Percentiles rank a stretch among this genome's conserved stretches.
Conservation (phyloP, 2,329 filamentous ascomycete genomes). For the Alternaria panax region DNA sequence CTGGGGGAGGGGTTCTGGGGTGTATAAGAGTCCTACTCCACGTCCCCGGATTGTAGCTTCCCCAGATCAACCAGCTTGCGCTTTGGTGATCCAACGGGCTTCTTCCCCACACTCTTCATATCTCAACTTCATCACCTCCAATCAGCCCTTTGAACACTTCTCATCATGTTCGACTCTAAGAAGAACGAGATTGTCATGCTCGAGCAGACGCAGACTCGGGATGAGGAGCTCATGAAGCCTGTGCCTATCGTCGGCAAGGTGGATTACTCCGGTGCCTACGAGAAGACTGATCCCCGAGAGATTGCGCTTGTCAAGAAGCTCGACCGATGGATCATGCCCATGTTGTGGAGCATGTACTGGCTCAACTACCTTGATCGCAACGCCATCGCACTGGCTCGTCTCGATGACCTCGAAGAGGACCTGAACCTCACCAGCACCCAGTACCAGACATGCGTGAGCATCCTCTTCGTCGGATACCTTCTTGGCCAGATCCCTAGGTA, state of each 20-base stretch:
- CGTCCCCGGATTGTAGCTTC: conserved; percentile 30
- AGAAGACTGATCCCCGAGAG: conserved; percentile 46
- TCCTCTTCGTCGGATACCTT: conserved; percentile 46
- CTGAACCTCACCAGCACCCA: conserved; percentile 48
- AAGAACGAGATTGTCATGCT: conserved; percentile 39
- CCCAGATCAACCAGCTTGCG: conserved; percentile 35
- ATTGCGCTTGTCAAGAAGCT: conserved; percentile 46
- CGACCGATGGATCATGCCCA: conserved; percentile 39
- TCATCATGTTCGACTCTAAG: conserved; percentile 29
- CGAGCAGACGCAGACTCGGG: conserved; percentile 34
- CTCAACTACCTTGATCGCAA: conserved; percentile 56
- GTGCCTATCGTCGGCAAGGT: conserved; percentile 34
- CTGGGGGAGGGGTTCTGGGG: background rate
- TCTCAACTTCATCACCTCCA: background rate
- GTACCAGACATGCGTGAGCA: conserved; percentile 36
- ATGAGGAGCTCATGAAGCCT: conserved; percentile 32
- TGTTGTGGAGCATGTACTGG: conserved; percentile 37
- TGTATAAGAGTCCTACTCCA: conserved; percentile 32
- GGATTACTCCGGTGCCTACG: conserved; percentile 46
- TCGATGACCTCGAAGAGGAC: conserved; percentile 68
- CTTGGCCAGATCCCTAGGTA: conserved; percentile 45
- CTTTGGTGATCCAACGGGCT: conserved; percentile 26
- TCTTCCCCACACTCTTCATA: conserved; percentile 18
- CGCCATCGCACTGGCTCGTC: conserved; percentile 69
- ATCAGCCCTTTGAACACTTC: background rate